Evolutionary conservation across 352 stramenopile species (phyloP).

Genomic region (Plasmopara viticola): DNA sequence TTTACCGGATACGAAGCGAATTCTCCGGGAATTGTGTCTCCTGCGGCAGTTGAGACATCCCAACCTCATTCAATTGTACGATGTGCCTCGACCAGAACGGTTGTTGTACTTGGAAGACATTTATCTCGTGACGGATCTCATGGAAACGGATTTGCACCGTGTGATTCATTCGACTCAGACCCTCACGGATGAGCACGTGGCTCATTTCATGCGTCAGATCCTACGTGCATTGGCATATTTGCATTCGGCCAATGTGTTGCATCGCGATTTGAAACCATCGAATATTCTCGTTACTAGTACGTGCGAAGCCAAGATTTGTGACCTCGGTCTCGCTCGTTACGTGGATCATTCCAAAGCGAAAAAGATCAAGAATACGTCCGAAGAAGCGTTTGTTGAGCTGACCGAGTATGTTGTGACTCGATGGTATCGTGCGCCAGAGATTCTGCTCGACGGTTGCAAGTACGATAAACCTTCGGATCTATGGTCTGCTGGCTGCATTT

Average conservation of each 20-base stretch:
- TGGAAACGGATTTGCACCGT: conserved; percentile 41
- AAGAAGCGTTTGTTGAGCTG: conserved; percentile 54
- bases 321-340: conserved; percentile 90
- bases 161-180: conserved; percentile 90
- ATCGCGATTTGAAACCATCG: conserved; percentile 94
- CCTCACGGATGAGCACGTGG: conserved; percentile 88
- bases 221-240: conserved; percentile 94
- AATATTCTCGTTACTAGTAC: conserved; percentile 97
- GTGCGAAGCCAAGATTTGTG: conserved; percentile 94
- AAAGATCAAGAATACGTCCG: conserved; percentile 24
- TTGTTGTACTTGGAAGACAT: conserved; percentile 94
- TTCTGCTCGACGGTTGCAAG: conserved; percentile 85
- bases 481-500: conserved; percentile 92
- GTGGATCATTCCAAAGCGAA: conserved; percentile 58
- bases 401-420: conserved; percentile 39
- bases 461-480: conserved; percentile 76
- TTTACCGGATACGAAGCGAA: conserved; percentile 83
- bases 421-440: conserved; percentile 71
- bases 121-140: conserved; percentile 89
- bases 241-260: conserved; percentile 95
- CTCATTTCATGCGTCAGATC: conserved; percentile 97
- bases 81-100: conserved; percentile 89
- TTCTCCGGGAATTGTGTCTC: conserved; percentile 92
- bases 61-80: conserved; percentile 91
- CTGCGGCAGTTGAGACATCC: conserved; percentile 82